Evolutionary conservation across 164 flowering plant species (phyloP), one percentile per base, ranked within the genome.

Genomic region (Nelumbo lutea): DNA sequence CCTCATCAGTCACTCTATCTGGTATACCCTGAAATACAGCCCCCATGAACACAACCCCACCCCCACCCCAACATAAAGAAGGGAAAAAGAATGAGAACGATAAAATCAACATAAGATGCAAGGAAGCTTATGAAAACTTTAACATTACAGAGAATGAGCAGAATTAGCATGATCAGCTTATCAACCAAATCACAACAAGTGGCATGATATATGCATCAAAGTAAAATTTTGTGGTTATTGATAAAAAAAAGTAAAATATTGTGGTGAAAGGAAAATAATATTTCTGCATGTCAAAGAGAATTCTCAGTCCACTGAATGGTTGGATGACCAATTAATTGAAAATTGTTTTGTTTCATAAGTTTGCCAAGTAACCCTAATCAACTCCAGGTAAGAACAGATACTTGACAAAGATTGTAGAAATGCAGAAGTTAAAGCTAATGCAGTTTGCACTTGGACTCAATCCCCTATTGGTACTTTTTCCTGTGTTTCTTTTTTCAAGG

Each of bases 1-100:
- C 99, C 82, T 92, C 98, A 50, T 80, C 76, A 56, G 93, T 95
- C 42, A 93, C 98, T 52, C 98, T 86, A 65, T 95, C 97, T 41
- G 98, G 99, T 70, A 95, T 62, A 43, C 98, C 98, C 98, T 95
- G 77, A 63, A 77, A 78, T 61, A 60, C 15, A 2, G 40, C 56
- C 9, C 27, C 27, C 27, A 27, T 27, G 27, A 27, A 27, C 27
- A 27, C 27, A 27, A 50, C 48, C 63, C 39, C 50, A 53, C 7
- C 38, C 14, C 15, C 47, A 61, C 41, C 65, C 64, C 9, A 44
- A 3, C 46, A 71, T 47, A 14, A 55, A 38, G 39, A 8, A 13
- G 4, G 55, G 15, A 9, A 44, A 68, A 57, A 57, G 15, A 15
- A 15, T 47, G 50, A 8, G 42, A 50, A 27, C 3, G 15, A 66